phyloP scores from a whole-genome alignment of 768 basidiomycete species.

The Leccinellum rugosiceps region DNA sequence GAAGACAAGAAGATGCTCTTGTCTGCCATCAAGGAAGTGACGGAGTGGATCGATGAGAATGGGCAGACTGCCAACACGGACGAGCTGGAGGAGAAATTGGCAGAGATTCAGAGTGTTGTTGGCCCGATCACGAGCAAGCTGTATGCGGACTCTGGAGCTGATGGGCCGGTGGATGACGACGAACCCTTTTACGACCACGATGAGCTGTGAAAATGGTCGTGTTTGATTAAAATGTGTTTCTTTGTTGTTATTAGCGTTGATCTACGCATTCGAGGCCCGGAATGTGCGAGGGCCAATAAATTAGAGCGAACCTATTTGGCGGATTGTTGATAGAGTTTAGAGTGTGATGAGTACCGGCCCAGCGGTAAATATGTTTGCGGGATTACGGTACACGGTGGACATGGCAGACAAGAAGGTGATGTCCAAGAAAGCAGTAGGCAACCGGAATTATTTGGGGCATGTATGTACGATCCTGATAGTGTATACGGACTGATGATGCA shows the following conservation, averaged over 20 bases:
- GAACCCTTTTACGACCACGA: conserved; percentile 47
- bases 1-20: conserved; percentile 85
- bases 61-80: conserved; percentile 74
- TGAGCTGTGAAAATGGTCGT: conserved; percentile 40
- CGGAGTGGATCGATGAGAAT: conserved; percentile 90
- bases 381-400: neutral
- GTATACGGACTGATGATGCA: conserved; percentile 6
- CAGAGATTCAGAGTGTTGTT: conserved; percentile 70
- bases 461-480: conserved; percentile 14
- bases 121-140: conserved; percentile 86
- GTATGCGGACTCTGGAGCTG: conserved; percentile 48
- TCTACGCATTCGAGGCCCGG: neutral
- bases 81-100: conserved; percentile 88
- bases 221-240: conserved; percentile 1
- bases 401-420: neutral
- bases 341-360: neutral
- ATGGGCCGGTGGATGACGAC: conserved; percentile 38
- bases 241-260: conserved; percentile 8
- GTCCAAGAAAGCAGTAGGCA: neutral
- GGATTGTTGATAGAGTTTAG: neutral
- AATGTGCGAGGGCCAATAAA: conserved; percentile 9
- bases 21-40: conserved; percentile 79
- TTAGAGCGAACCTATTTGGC: conserved; percentile 13
- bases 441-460: conserved; percentile 6
- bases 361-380: neutral